Conservation (phyloP, 192 early-diverging fungal species). For the Coemansia sp. region DNA sequence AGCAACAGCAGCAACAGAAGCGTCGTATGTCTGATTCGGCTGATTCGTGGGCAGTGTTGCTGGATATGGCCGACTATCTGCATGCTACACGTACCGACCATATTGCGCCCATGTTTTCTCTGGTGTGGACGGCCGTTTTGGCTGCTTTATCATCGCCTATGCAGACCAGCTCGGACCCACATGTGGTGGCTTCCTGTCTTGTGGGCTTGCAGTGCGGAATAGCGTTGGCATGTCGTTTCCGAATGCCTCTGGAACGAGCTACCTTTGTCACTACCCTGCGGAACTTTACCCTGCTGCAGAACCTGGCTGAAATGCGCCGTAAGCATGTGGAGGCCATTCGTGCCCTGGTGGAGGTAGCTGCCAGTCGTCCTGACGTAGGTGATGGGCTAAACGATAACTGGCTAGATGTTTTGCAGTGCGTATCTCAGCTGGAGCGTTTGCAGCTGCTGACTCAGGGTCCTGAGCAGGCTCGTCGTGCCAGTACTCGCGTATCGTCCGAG, state of each 20-base stretch:
- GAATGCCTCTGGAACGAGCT: slow-evolving; percentile 84
- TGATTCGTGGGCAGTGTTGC: slow-evolving; percentile 29
- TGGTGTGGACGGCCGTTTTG: slow-evolving; percentile 84
- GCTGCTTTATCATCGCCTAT: slow-evolving; percentile 78
- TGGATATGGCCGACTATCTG: slow-evolving; percentile 58
- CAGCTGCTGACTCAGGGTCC: slow-evolving; percentile 60
- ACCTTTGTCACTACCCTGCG: slow-evolving; percentile 89
- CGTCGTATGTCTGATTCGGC: not conserved
- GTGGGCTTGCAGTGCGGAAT: slow-evolving; percentile 80
- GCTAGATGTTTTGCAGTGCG: slow-evolving; percentile 79
- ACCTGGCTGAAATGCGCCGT: slow-evolving; percentile 78
- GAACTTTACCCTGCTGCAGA: slow-evolving; percentile 83
- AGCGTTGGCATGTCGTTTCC: slow-evolving; percentile 76
- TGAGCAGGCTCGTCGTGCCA: slow-evolving; percentile 9
- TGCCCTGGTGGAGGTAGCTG: slow-evolving; percentile 76
- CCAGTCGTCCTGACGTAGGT: slow-evolving; percentile 55
- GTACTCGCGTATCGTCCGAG: slow-evolving; percentile 2
- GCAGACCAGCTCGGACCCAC: slow-evolving; percentile 77
- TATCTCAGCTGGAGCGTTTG: slow-evolving; percentile 85
- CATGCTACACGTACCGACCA: slow-evolving; percentile 81
- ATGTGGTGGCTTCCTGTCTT: slow-evolving; percentile 69
- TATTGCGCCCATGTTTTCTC: slow-evolving; percentile 88
- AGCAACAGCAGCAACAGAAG: not conserved
- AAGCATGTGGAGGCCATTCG: slow-evolving; percentile 93
- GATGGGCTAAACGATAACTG: slow-evolving; percentile 67